Evolutionary conservation across 179 eudicot species (phyloP).

Genomic region (Silene coronaria): DNA sequence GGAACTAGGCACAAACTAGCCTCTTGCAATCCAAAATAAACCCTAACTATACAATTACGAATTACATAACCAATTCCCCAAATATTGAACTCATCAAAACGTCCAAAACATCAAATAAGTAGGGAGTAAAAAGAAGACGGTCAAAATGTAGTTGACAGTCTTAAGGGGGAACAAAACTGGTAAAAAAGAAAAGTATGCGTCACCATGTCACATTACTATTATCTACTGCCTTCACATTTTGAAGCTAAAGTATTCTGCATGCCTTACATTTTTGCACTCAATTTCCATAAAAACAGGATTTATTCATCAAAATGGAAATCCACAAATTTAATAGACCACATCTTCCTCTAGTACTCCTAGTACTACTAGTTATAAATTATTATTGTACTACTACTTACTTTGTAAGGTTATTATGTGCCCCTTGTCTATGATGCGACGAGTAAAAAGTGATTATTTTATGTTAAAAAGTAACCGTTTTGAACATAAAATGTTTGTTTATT

Average conservation of each 20-base stretch:
- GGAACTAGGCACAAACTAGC: background rate
- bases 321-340: background rate
- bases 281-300: slow-evolving; percentile 16
- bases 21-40: background rate
- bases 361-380: too few species aligned
- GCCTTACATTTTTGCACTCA: slow-evolving; percentile 7
- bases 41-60: background rate
- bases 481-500: too few species aligned
- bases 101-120: background rate
- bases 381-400: too few species aligned
- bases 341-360: background rate
- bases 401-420: too few species aligned
- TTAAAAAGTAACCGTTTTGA: too few species aligned
- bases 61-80: background rate
- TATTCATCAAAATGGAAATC: slow-evolving; percentile 19
- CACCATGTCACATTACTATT: background rate
- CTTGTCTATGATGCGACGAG: too few species aligned
- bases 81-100: background rate
- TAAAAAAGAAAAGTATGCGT: background rate
- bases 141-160: slow-evolving; percentile 4
- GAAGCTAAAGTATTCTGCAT: background rate
- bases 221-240: background rate
- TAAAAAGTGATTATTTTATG: too few species aligned
- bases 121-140: background rate
- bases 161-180: slow-evolving; percentile 13